These are phyloP conservation scores for Raffaelea deltoideospora DNA, from an alignment of 2,329 filamentous ascomycete genomes.

Conservation along the genomic window DNA sequence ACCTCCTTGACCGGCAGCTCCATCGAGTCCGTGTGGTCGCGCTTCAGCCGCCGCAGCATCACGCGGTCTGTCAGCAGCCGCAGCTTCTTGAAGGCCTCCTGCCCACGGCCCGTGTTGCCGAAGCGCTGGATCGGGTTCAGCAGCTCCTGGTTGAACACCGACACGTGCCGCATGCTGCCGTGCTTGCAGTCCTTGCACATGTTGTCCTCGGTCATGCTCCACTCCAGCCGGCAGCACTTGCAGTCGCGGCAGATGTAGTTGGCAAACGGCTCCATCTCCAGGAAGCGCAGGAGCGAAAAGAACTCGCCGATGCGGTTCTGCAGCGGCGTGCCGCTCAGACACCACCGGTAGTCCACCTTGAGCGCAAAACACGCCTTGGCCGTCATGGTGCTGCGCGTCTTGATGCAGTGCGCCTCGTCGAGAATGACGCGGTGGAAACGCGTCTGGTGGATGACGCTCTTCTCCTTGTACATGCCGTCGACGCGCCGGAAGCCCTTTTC, in stretches of 20 bases:
- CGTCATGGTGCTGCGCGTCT: constrained; percentile 73
- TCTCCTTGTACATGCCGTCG: constrained; percentile 65
- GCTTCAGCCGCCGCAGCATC: constrained; percentile 91
- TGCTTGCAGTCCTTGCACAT: constrained; percentile 27
- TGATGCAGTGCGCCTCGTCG: constrained; percentile 81
- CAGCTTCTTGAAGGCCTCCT: constrained; percentile 63
- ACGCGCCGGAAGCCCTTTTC: constrained; percentile 78
- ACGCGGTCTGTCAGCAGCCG: constrained; percentile 81
- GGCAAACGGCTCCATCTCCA: constrained; percentile 77
- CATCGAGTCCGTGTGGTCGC: constrained; percentile 86
- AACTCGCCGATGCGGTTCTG: constrained; percentile 97
- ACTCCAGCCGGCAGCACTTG: constrained; percentile 66
- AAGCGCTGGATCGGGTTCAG: constrained; percentile 64
- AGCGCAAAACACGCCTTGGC: constrained; percentile 92
- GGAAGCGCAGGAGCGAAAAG: constrained; percentile 84
- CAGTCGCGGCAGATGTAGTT: constrained; percentile 91
- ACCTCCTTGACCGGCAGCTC: constrained; percentile 93
- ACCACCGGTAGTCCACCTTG: constrained; percentile 83
- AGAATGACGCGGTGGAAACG: constrained; percentile 83
- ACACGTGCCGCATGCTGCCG: constrained; percentile 41
- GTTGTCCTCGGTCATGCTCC: constrained; percentile 59
- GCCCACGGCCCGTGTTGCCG: constrained; percentile 46
- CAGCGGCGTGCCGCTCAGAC: constrained; percentile 82
- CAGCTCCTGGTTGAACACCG: constrained; percentile 56
- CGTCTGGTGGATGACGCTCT: constrained; percentile 67